A percentile compares a stretch with the other conserved stretches of the same genome.
Conservation (phyloP, 805 yeast genomes). For the Starmerella cellae region DNA sequence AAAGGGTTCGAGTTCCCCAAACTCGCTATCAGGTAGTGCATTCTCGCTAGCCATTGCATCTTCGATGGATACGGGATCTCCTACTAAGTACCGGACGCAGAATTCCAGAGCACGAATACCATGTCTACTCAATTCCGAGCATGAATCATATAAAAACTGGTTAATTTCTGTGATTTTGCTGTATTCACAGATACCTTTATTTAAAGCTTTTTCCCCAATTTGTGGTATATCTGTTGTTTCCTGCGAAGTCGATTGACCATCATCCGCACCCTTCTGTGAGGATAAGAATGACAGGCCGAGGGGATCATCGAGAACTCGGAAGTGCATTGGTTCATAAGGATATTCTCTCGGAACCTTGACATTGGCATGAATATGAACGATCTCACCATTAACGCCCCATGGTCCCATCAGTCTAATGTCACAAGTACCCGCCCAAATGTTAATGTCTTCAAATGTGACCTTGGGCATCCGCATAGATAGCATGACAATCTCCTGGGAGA, state of each 20-base stretch:
- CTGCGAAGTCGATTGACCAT: not conserved
- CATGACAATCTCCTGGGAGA: conserved; percentile 83
- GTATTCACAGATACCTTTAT: not conserved
- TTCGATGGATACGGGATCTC: conserved; percentile 33
- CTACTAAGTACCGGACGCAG: conserved; percentile 61
- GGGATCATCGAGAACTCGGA: conserved; percentile 21
- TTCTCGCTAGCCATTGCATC: conserved; percentile 13
- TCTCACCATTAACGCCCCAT: conserved; percentile 40
- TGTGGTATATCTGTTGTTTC: not conserved
- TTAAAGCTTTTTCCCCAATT: not conserved
- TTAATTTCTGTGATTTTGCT: conserved; percentile 32
- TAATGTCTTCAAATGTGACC: conserved; percentile 70
- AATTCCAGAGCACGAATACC: conserved; percentile 67
- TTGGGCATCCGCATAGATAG: conserved; percentile 85
- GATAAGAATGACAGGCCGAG: not conserved
- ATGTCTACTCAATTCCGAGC: conserved; percentile 41
- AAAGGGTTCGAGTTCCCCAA: conserved; percentile 15
- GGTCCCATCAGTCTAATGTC: conserved; percentile 72
- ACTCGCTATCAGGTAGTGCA: conserved; percentile 11
- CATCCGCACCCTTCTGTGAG: not conserved
- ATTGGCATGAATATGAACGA: conserved; percentile 55
- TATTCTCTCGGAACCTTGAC: conserved; percentile 61
- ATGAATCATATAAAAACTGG: conserved; percentile 40
- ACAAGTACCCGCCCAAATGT: conserved; percentile 73
- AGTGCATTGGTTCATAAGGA: conserved; percentile 49